Evolutionary conservation across 352 stramenopile genomes (phyloP), one percentile per base, ranked within the genome.

Genomic region (Pythium vanterpoolii): DNA sequence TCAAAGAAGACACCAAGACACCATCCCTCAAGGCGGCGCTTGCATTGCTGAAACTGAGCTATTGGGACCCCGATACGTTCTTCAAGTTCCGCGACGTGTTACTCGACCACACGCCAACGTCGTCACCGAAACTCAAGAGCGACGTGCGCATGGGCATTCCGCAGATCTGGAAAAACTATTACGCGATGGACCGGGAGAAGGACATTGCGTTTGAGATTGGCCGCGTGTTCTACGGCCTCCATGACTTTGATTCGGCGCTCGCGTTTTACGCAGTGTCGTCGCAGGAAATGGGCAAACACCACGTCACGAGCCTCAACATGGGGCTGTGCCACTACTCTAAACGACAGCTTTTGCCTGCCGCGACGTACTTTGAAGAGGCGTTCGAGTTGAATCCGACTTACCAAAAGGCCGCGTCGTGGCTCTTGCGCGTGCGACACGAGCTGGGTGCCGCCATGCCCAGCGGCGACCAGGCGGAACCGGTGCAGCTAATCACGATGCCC

Each of bases 251-350:
- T 53, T 76, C 79, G n/a, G 94, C 95, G 5, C 62, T 98, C 10
- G 71, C 74, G 3, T 98, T 90, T 61, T 98, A 98, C 69, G 78
- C 76, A 26, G 64, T 90, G 11, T 98, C 90, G 21, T 76, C 69
- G 13, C 75, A 87, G 16, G 78, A 94, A 67, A 95, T 96, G 73
- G 95, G 95, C 43, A 93, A 97, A 52, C 95, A 98, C 69, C 90
- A 98, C 64, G 89, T 98, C 30, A 98, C 94, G 30, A 97, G 84
- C 64, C 94, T 98, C 73, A 98, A 98, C 71, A 97, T 98, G 84
- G 95, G 93, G 9, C 73, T 98, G 3, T 98, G 93, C 60, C 86
- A 97, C 73, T 98, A 97, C 79, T 96, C 82, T 65, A 92, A 90
- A 59, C 78, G 83, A 33, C 78, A 91, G 48, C 68, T 94, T 10